A percentile compares a stretch with the other conserved stretches of the same genome.
These are phyloP conservation scores for Gentiana dahurica DNA, from an alignment of 257 asterid species.

Conservation along the genomic window DNA sequence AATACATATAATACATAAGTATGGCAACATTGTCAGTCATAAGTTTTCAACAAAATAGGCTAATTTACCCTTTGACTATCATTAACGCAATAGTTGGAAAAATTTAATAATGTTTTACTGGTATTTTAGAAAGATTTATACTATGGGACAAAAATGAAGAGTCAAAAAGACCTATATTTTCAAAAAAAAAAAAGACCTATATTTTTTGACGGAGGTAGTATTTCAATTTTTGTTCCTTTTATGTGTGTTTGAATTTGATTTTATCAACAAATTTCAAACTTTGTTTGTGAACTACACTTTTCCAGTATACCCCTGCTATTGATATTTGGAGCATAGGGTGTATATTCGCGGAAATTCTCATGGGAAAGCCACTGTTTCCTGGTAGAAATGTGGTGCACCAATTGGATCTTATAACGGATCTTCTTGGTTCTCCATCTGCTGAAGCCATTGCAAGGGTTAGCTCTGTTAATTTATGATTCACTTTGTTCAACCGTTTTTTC, in stretches of 20 bases:
- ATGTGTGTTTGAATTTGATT: neutral
- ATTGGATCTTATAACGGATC: slow-evolving; percentile 87
- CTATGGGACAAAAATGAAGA: too few species aligned
- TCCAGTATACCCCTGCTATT: slow-evolving; percentile 92
- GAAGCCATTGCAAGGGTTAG: slow-evolving; percentile 84
- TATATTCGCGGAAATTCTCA: slow-evolving; percentile 82
- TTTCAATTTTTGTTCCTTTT: neutral
- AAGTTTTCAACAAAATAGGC: too few species aligned
- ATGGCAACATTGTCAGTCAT: too few species aligned
- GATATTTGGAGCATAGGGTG: slow-evolving; percentile 98
- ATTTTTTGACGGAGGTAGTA: neutral
- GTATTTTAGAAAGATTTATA: neutral
- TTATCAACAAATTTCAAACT: neutral
- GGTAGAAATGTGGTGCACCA: slow-evolving; percentile 87
- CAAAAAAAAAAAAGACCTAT: neutral
- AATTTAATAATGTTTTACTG: neutral
- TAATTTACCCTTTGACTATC: too few species aligned
- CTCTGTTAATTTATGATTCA: slow-evolving; percentile 9
- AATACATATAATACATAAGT: neutral
- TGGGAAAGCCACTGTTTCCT: slow-evolving; percentile 82
- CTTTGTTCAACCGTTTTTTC: slow-evolving; percentile 4
- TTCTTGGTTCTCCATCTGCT: slow-evolving; percentile 76
- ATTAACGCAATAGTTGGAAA: neutral
- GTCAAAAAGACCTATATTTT: neutral
- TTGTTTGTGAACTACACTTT: slow-evolving; percentile 9